phyloP scores from a whole-genome alignment of 2,329 filamentous ascomycete species.

The Kalmusia sp. region DNA sequence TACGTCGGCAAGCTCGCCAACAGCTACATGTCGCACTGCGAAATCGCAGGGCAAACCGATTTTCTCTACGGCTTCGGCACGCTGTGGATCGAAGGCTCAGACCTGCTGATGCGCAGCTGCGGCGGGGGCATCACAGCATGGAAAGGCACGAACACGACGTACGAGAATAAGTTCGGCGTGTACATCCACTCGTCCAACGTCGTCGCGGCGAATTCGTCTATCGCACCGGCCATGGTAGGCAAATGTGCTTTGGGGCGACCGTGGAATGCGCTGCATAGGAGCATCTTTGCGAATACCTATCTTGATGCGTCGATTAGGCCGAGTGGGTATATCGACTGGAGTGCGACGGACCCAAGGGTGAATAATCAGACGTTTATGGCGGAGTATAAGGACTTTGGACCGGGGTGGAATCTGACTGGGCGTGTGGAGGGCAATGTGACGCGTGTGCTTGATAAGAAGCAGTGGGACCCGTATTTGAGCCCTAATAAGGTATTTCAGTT shows the following conservation, averaged over 20 bases:
- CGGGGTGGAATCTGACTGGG: slow-evolving; percentile 61
- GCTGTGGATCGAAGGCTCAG: slow-evolving; percentile 64
- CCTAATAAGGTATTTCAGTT: slow-evolving; percentile 38
- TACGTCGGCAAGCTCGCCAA: slow-evolving; percentile 73
- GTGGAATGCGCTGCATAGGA: slow-evolving; percentile 66
- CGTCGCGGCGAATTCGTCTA: slow-evolving; percentile 60
- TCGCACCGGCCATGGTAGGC: slow-evolving; percentile 45
- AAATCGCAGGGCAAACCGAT: slow-evolving; percentile 71
- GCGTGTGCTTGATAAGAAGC: slow-evolving; percentile 52
- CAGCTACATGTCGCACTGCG: slow-evolving; percentile 67
- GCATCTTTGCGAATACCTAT: slow-evolving; percentile 63
- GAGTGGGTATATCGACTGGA: slow-evolving; percentile 64
- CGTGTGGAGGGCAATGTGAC: slow-evolving; percentile 53
- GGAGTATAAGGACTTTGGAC: slow-evolving; percentile 60
- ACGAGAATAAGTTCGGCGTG: slow-evolving; percentile 70
- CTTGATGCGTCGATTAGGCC: slow-evolving; percentile 62
- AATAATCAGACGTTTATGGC: slow-evolving; percentile 62
- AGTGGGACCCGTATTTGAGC: slow-evolving; percentile 35
- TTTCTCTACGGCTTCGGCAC: slow-evolving; percentile 75
- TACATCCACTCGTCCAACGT: slow-evolving; percentile 66
- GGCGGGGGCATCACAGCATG: slow-evolving; percentile 73
- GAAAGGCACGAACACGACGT: slow-evolving; percentile 73
- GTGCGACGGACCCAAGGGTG: slow-evolving; percentile 49
- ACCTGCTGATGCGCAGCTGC: slow-evolving; percentile 64
- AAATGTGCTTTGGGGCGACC: slow-evolving; percentile 67